Evolutionary conservation across 75 land plant species (phyloP), one percentile per base, ranked within the genome.

Genomic region (Cupressus sempervirens): DNA sequence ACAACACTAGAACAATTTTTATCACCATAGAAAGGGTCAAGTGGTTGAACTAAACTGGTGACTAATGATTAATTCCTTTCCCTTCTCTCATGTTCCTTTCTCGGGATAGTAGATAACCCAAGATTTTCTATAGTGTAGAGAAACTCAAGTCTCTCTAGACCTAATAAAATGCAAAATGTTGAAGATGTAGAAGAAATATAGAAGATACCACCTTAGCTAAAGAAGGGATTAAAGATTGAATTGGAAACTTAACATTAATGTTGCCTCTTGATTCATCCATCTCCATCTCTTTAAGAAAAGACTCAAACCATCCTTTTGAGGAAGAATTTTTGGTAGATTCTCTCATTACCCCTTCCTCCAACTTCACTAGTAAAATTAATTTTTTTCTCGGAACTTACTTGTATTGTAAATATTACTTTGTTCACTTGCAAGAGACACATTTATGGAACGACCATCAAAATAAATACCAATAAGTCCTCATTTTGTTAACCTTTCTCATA

Each of bases 121-220:
- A 86, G 74, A 15, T 41, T 32, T 30, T 84, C 38, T n/a, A 18
- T 65, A 36, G 38, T 20, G n/a, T 84, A 35, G 29, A 41, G 79
- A 1, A 32, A 2, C 8, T 2, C 68, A 50, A 7, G n/a, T n/a
- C 36, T 65, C 65, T 82, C 62, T 34, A 53, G 74, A 81, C 3
- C 32, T 7, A 76, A 84, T 70, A 53, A 85, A 86, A 52, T 84
- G 74, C 36, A 88, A 46, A 89, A 83, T 45, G 77, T 50, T 9
- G 85, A 87, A 83, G 88, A 87, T 54, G 45, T 45, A 45, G 75
- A 50, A 62, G 88, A 86, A 36, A 96, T 83, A 83, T 80, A 62
- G 79, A 96, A 50, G 95, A 93, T 48, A 96, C 91, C 72, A 91
- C 86, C 56, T 89, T 88, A 5, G 92, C 92, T 36, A 87, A 87